Conservation (phyloP, 2,329 filamentous ascomycete species). For the Microsporum audouinii region DNA sequence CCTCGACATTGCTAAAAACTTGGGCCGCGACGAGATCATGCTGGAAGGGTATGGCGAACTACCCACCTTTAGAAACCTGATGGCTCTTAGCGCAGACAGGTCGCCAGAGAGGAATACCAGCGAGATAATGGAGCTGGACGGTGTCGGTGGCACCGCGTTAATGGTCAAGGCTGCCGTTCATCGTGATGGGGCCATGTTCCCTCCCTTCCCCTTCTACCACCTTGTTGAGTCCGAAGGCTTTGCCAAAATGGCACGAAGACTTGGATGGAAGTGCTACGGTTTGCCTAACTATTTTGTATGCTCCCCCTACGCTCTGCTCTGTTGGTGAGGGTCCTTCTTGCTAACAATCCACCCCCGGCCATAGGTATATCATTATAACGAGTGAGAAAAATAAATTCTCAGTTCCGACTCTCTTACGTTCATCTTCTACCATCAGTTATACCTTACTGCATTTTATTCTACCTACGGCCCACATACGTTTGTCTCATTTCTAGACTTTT, state of each 20-base stretch:
- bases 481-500: background rate
- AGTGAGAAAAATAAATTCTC: slow-evolving; percentile 40
- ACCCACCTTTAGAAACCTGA: slow-evolving; percentile 79
- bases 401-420: background rate
- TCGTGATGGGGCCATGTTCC: slow-evolving; percentile 96
- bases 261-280: slow-evolving; percentile 79
- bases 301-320: slow-evolving; percentile 10
- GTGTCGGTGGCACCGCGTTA: slow-evolving; percentile 83
- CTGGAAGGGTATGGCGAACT: slow-evolving; percentile 89
- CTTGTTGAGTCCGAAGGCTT: slow-evolving; percentile 97
- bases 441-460: background rate
- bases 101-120: slow-evolving; percentile 46
- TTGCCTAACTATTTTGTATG: slow-evolving; percentile 91
- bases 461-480: background rate
- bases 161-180: slow-evolving; percentile 96
- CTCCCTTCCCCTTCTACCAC: slow-evolving; percentile 89
- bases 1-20: slow-evolving; percentile 59
- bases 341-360: slow-evolving; percentile 7
- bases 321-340: background rate
- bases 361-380: slow-evolving; percentile 82
- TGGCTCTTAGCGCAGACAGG: slow-evolving; percentile 65
- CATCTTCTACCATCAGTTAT: background rate
- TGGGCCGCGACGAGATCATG: slow-evolving; percentile 86
- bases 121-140: slow-evolving; percentile 66
- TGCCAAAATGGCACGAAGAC: slow-evolving; percentile 83